Evolutionary conservation across 2,329 filamentous ascomycete species (phyloP), one percentile per base, ranked within the genome.

Genomic region (Cryphonectria naterciae): DNA sequence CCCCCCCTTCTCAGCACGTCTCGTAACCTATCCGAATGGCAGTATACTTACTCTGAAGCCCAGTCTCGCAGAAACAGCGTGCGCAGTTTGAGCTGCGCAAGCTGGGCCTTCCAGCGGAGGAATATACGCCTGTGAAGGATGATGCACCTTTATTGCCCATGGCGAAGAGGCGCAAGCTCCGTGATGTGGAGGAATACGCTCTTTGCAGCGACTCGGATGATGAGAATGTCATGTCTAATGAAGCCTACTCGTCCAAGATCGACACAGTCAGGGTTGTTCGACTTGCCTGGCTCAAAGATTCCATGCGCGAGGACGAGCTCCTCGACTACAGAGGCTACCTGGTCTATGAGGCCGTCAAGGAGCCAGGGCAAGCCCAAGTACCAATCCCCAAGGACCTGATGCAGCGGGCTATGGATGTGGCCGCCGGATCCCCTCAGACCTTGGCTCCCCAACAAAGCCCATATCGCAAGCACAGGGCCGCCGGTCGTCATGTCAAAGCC

Each of bases 1-100:
- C 58, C 37, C 8, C 8, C 37, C 35, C 35, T 37, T 37, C 35
- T 37, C 35, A 4, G 3, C 7, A 39, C 11, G 7, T 39, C 32
- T 37, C 28, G 3, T 37, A 4, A 56, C 8, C n/a, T 8, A 7
- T 17, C 2, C 17, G 8, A 2, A 22, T 13, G 32, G 22, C 58
- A 61, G 17, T 6, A n/a, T 41, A 28, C 67, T 68, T 39, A 61
- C 54, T 10, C 37, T 49, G 25, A 25, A n/a, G 35, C 2, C 4
- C 22, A 73, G 71, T 97, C 46, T 85, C 85, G 0, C 91, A 88
- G 69, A 90, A 88, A 74, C 87, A 89, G 75, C 87, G 95, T 25
- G 93, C 93, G 0, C 85, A 88, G 63, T 90, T 97, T 75, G 95
- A 98, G 80, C 83, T 98, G 72, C 86, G 93, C 68, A 86, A 88